Conservation (phyloP, 2,329 filamentous ascomycete species). For the Cytospora paraplurivora region DNA sequence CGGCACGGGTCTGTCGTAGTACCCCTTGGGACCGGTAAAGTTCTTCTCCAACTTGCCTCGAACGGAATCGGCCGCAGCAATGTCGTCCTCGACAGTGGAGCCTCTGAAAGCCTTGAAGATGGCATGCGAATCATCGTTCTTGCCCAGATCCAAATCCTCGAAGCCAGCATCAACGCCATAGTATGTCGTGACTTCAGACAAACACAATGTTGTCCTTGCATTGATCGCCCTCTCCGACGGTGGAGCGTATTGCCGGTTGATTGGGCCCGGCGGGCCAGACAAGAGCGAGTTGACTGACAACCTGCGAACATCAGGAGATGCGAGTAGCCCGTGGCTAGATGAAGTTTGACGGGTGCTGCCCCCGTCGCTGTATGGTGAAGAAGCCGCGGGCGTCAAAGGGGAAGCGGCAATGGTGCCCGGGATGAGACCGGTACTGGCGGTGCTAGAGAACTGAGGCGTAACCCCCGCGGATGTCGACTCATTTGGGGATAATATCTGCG, state of each 20-base stretch:
- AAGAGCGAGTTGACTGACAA: conserved; percentile 69
- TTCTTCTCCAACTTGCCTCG: background rate
- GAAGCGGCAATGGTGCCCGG: conserved; percentile 34
- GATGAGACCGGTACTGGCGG: conserved; percentile 30
- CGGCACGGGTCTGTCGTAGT: conserved; percentile 69
- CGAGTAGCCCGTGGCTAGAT: conserved; percentile 27
- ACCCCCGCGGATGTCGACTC: conserved; percentile 14
- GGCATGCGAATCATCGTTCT: conserved; percentile 70
- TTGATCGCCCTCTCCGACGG: conserved; percentile 28
- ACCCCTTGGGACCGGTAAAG: conserved; percentile 59
- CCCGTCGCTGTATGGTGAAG: conserved; percentile 41
- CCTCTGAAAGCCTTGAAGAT: conserved; percentile 42
- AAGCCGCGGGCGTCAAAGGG: conserved; percentile 45
- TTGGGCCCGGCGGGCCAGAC: conserved; percentile 49
- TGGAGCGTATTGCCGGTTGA: conserved; percentile 28
- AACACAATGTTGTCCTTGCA: conserved; percentile 23
- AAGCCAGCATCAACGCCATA: conserved; percentile 75
- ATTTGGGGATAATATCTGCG: conserved; percentile 20
- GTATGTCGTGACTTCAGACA: conserved; percentile 45
- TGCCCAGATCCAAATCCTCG: conserved; percentile 68
- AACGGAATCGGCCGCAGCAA: conserved; percentile 3
- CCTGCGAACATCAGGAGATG: conserved; percentile 39
- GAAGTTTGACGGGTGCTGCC: conserved; percentile 28
- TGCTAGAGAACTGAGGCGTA: conserved; percentile 33
- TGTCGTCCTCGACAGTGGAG: conserved; percentile 13